Conservation (phyloP, 306 rosid genomes). For the Malus orientalis region DNA sequence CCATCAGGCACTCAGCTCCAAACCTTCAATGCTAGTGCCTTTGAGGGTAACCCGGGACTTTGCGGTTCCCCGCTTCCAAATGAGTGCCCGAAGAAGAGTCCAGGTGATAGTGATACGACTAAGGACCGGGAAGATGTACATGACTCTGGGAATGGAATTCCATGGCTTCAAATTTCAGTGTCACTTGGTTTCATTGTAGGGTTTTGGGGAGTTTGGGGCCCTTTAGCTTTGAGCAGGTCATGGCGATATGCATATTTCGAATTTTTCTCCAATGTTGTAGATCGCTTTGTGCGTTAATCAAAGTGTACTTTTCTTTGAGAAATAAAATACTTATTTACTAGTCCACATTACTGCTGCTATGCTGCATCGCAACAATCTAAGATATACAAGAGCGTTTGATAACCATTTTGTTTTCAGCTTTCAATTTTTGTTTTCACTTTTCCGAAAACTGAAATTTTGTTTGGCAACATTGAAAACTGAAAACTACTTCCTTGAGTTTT, state of each 20-base stretch:
- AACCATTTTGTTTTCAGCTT: too few relatives aligned
- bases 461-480: too few relatives aligned
- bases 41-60: background rate
- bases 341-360: too few relatives aligned
- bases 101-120: background rate
- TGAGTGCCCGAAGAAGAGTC: background rate
- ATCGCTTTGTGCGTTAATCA: background rate
- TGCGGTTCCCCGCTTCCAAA: background rate
- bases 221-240: background rate
- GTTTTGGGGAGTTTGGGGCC: conserved; percentile 5
- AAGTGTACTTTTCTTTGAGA: background rate
- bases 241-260: background rate
- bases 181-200: background rate
- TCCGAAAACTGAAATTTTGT: too few relatives aligned
- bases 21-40: background rate
- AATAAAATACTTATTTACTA: background rate
- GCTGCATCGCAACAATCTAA: too few relatives aligned
- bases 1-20: background rate
- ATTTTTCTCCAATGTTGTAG: background rate
- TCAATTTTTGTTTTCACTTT: too few relatives aligned
- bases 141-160: background rate
- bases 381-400: too few relatives aligned
- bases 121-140: background rate
- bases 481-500: too few relatives aligned
- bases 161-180: background rate